These are phyloP conservation scores for Zalaria sp. DNA, from an alignment of 2,329 filamentous ascomycete species.

Conservation along the genomic window DNA sequence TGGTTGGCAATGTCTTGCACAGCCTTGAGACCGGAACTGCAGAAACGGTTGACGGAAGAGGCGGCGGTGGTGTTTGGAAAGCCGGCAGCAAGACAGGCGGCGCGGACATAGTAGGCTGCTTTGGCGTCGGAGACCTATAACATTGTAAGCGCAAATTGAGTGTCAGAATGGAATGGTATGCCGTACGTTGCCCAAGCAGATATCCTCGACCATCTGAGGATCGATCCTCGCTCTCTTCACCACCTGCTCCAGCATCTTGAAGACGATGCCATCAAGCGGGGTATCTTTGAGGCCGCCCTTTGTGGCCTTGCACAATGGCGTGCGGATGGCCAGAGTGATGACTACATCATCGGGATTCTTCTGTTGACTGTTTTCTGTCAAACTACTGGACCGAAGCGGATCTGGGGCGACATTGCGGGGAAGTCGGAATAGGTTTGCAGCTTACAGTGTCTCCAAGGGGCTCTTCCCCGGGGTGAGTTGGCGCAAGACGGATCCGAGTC, in stretches of 20 bases:
- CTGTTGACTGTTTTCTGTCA: conserved; percentile 48
- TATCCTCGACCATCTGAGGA: conserved; percentile 41
- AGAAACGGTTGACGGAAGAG: conserved; percentile 86
- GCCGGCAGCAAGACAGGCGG: conserved; percentile 77
- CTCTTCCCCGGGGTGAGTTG: conserved; percentile 61
- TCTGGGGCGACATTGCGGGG: conserved; percentile 45
- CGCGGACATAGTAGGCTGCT: conserved; percentile 81
- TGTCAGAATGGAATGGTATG: conserved; percentile 6
- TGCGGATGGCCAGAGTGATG: conserved; percentile 83
- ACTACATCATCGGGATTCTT: conserved; percentile 95
- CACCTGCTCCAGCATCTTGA: conserved; percentile 59
- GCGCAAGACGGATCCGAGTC: conserved; percentile 75
- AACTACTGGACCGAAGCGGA: background rate
- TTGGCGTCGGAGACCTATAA: conserved; percentile 64
- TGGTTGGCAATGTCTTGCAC: conserved; percentile 88
- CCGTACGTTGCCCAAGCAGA: conserved; percentile 78
- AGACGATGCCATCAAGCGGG: conserved; percentile 71
- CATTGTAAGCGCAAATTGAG: too few relatives aligned
- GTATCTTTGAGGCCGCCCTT: conserved; percentile 97
- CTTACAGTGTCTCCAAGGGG: conserved; percentile 65
- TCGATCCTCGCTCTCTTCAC: conserved; percentile 17
- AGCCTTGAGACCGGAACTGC: conserved; percentile 89
- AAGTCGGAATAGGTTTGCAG: conserved; percentile 14
- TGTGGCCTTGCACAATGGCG: conserved; percentile 71
- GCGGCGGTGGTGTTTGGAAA: conserved; percentile 82